Evolutionary conservation across 2,329 filamentous ascomycete species (phyloP).

Genomic region (Colletotrichum sublineola): DNA sequence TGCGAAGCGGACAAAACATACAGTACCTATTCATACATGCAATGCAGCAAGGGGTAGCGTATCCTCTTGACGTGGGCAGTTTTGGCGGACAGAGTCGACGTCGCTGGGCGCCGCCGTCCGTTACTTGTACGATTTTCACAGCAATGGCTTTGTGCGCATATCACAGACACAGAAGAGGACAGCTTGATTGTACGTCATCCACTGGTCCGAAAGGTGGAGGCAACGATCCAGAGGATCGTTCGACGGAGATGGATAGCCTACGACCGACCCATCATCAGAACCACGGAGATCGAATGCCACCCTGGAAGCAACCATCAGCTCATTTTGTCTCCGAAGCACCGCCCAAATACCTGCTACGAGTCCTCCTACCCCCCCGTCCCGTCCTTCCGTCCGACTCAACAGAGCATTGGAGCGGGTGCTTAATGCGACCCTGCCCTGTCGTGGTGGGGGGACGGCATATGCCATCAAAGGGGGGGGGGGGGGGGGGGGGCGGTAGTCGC

Average conservation of each 20-base stretch:
- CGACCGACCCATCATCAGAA: neutral
- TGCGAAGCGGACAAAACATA: neutral
- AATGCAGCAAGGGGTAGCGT: conserved; percentile 9
- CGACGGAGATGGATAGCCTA: neutral
- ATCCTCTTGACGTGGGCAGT: neutral
- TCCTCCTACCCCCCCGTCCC: neutral
- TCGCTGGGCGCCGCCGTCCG: neutral
- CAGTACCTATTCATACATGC: neutral
- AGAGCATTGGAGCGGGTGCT: conserved; percentile 7
- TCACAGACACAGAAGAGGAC: neutral
- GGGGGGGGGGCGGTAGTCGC: neutral
- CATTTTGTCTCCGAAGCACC: conserved; percentile 4
- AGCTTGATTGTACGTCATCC: neutral
- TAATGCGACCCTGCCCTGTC: neutral
- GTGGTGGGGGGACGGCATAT: neutral
- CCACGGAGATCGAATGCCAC: conserved; percentile 8
- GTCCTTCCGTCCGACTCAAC: neutral
- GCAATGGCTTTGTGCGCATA: neutral
- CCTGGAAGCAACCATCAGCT: conserved; percentile 20
- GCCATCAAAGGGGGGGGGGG: neutral
- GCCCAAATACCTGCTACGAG: conserved; percentile 14
- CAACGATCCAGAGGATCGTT: neutral
- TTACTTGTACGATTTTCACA: neutral
- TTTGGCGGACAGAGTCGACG: neutral
- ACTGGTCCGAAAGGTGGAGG: neutral